A percentile compares a stretch with the other conserved stretches of the same genome.
phyloP scores from a whole-genome alignment of 1,284 basidiomycete species.

The Microstroma glucosiphilum region DNA sequence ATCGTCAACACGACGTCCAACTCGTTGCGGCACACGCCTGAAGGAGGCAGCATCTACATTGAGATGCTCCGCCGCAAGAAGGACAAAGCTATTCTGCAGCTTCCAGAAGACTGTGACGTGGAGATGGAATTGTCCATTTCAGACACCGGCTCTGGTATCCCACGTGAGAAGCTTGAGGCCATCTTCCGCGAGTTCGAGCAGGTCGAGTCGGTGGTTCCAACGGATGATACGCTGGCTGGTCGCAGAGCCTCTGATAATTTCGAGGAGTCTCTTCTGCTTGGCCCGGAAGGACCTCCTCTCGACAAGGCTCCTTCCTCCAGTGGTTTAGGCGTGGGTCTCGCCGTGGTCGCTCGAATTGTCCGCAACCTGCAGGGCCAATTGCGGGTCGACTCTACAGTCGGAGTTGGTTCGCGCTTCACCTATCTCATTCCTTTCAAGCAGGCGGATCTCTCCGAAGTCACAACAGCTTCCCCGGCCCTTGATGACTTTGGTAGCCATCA shows the following conservation, averaged over 20 bases:
- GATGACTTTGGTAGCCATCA: neutral
- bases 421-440: constrained; percentile 62
- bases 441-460: constrained; percentile 12
- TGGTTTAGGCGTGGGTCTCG: constrained; percentile 63
- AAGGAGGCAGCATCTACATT: constrained; percentile 62
- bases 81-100: constrained; percentile 20
- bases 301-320: neutral
- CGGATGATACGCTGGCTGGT: neutral
- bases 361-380: constrained; percentile 73
- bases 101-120: constrained; percentile 47
- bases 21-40: constrained; percentile 65
- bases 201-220: constrained; percentile 59
- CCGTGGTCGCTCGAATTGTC: constrained; percentile 75
- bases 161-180: constrained; percentile 65
- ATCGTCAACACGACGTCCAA: constrained; percentile 79
- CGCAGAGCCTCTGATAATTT: neutral
- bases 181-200: constrained; percentile 84
- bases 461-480: constrained; percentile 11
- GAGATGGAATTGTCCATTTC: constrained; percentile 69
- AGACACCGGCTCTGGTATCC: constrained; percentile 73
- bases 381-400: constrained; percentile 67
- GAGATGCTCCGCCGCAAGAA: constrained; percentile 55
- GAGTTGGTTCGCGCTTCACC: constrained; percentile 67
- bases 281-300: neutral
- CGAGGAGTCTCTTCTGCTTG: neutral